phyloP scores from a whole-genome alignment of 148 eudicot species.

The Persicaria tinctoria region DNA sequence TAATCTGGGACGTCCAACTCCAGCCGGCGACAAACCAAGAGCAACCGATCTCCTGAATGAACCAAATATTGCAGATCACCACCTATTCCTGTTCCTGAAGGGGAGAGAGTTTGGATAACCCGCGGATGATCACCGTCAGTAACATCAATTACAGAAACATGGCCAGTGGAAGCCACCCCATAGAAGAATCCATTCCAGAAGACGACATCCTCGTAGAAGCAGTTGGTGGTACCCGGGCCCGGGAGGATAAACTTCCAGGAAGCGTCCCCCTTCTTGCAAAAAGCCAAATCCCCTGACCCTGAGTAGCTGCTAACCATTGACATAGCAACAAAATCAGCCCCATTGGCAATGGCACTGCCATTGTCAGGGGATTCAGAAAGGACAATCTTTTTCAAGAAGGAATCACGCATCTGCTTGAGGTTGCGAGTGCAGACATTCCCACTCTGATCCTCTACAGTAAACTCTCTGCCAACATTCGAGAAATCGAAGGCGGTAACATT shows the following conservation, averaged over 20 bases:
- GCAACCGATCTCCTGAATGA: conserved; percentile 24
- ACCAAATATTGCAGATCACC: conserved; percentile 71
- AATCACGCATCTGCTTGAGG: conserved; percentile 49
- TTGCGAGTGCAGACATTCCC: conserved; percentile 21
- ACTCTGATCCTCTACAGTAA: conserved; percentile 20
- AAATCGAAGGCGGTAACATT: conserved; percentile 42
- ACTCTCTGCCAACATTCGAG: conserved; percentile 51
- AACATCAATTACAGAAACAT: conserved; percentile 38
- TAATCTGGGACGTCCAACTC: conserved; percentile 39
- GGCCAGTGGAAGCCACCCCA: conserved; percentile 49
- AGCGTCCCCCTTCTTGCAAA: conserved; percentile 35
- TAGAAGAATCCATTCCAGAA: conserved; percentile 39
- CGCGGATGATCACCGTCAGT: conserved; percentile 9
- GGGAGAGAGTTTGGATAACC: conserved; percentile 22
- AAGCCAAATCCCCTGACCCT: conserved; percentile 43
- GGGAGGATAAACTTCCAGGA: conserved; percentile 43
- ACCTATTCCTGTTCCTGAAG: conserved; percentile 8
- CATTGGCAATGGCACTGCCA: not conserved
- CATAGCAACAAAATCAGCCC: conserved; percentile 28
- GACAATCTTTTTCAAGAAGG: conserved; percentile 45
- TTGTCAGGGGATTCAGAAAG: conserved; percentile 42
- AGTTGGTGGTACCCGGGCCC: conserved; percentile 7
- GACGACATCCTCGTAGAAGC: conserved; percentile 56
- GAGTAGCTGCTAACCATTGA: conserved; percentile 26
- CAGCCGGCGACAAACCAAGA: conserved; percentile 40